These are phyloP conservation scores for Carallia pectinifolia DNA, from an alignment of 345 rosid species.

Conservation along the genomic window DNA sequence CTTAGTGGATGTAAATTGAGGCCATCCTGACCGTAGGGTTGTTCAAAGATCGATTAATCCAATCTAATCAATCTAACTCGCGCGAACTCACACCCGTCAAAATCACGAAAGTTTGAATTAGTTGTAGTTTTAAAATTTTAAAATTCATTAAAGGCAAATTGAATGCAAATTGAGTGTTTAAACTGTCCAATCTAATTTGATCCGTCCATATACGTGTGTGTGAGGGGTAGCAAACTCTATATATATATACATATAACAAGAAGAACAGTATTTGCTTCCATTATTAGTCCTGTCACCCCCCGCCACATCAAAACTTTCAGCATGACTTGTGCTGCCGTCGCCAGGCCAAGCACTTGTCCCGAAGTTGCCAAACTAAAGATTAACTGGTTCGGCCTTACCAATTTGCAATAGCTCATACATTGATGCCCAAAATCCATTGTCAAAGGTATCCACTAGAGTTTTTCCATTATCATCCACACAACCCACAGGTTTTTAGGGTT, in stretches of 20 bases:
- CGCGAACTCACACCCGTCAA: too few relatives aligned
- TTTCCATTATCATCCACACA: slow-evolving; percentile 55
- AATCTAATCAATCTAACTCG: too few relatives aligned
- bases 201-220: too few relatives aligned
- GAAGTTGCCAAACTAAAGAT: slow-evolving; percentile 90
- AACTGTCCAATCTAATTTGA: too few relatives aligned
- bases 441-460: slow-evolving; percentile 39
- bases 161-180: too few relatives aligned
- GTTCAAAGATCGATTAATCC: too few relatives aligned
- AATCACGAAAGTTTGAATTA: too few relatives aligned
- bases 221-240: too few relatives aligned
- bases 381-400: slow-evolving; percentile 84
- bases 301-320: slow-evolving; percentile 81
- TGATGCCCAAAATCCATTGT: slow-evolving; percentile 53
- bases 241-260: slow-evolving; percentile 53
- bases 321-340: slow-evolving; percentile 87
- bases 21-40: too few relatives aligned
- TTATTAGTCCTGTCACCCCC: slow-evolving; percentile 35
- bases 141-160: too few relatives aligned
- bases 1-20: too few relatives aligned
- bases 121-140: too few relatives aligned
- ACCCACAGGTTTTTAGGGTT: slow-evolving; percentile 41
- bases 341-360: slow-evolving; percentile 99
- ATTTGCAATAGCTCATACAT: slow-evolving; percentile 77
- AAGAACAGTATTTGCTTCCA: slow-evolving; percentile 80